Evolutionary conservation across 2,329 filamentous ascomycete genomes (phyloP), one percentile per base, ranked within the genome.

Genomic region (Sclerotinia minor): DNA sequence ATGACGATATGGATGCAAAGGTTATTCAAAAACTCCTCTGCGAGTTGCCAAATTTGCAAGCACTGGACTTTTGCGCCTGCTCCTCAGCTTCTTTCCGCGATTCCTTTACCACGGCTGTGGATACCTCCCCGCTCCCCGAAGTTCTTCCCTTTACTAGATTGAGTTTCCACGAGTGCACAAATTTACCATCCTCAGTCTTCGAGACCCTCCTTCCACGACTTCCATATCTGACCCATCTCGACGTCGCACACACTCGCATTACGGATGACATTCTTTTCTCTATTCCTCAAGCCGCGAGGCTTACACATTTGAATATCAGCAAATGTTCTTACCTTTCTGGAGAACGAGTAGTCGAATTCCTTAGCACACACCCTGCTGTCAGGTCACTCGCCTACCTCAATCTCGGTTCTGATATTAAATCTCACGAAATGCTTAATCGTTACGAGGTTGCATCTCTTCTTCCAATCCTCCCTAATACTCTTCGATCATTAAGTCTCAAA

Each of bases 131-230:
- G 19, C 17, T 55, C 9, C 67, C 54, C 35, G 80, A 81, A 29
- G 74, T 80, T 67, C 82, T 92, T 52, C 81, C 83, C 47, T 81
- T 94, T 72, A 86, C 84, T 70, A 86, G 90, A 35, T 77, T 95
- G 21, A 92, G 90, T 44, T 82, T 95, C 67, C 92, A 95, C 79
- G 91, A 92, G 80, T 94, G 91, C 77, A 86, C 89, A 70, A 89
- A 86, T 61, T 82, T 95, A 5, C 85, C 90, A 2, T 81, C 89
- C 0, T 79, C 83, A 0, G 84, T 90, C 55, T 92, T 92, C 74
- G 88, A 91, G 74, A 82, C 81, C 2, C 80, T 94, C 21, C 81
- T 95, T 15, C 89, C 91, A n/a, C 86, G 87, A n/a, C 81, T 94
- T 59, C 77, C 81, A 35, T 82, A 84, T 66, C 80, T 93, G 65